These are phyloP conservation scores for Colletotrichum trifolii DNA, from an alignment of 2,329 filamentous ascomycete genomes.

Conservation along the genomic window DNA sequence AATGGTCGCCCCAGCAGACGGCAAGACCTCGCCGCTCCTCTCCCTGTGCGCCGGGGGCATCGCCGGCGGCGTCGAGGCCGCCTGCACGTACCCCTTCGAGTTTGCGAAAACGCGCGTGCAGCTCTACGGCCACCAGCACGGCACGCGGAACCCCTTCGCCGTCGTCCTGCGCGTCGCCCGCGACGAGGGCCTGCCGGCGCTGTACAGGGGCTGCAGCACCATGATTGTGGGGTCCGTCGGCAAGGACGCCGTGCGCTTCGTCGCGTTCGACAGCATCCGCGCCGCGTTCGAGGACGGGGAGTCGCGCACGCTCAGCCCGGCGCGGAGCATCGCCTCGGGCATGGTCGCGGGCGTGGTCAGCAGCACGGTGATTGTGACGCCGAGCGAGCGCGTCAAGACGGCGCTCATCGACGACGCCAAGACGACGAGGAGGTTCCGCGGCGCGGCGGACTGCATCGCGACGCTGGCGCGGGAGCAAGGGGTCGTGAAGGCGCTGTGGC, in stretches of 20 bases:
- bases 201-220: constrained; percentile 32
- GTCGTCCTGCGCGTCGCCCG: constrained; percentile 22
- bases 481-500: constrained; percentile 8
- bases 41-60: constrained; percentile 22
- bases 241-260: constrained; percentile 28
- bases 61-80: constrained; percentile 25
- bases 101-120: constrained; percentile 29
- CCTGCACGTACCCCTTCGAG: constrained; percentile 29
- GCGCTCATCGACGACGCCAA: constrained; percentile 30
- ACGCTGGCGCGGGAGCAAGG: constrained; percentile 21
- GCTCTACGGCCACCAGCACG: constrained; percentile 26
- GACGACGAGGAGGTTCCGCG: constrained; percentile 12
- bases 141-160: constrained; percentile 20
- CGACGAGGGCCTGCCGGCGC: constrained; percentile 12
- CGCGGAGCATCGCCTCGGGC: constrained; percentile 20
- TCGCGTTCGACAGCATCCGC: constrained; percentile 31
- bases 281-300: constrained; percentile 10
- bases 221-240: constrained; percentile 27
- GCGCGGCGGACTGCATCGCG: constrained; percentile 6
- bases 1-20: constrained; percentile 20
- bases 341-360: constrained; percentile 19
- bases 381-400: constrained; percentile 27
- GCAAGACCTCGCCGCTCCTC: constrained; percentile 21
- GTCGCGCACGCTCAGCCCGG: constrained; percentile 6
- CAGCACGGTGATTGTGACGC: constrained; percentile 27